Evolutionary conservation across 768 basidiomycete genomes (phyloP), one percentile per base, ranked within the genome.

Genomic region (Podaxis mareebaensis): DNA sequence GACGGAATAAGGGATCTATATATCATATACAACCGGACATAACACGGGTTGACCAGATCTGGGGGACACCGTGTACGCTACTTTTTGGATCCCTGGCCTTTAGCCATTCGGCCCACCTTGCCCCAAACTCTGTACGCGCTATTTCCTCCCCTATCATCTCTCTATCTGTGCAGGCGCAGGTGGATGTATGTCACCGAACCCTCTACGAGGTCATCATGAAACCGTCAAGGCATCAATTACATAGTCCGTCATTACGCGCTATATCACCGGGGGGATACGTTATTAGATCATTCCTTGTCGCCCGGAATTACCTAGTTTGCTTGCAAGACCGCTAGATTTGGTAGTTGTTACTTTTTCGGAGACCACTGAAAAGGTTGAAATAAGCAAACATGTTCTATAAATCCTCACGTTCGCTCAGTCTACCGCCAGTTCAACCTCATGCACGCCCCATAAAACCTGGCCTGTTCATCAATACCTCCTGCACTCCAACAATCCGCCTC

Each of bases 281-380:
- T 67, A 71, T 62, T 64, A 66, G 62, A 67, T 68, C 67, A 72
- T 73, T 77, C 73, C 71, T 74, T 75, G 70, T 70, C 67, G 67
- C 59, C 71, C 75, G 77, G 74, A 74, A 75, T 73, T 68, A 71
- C 60, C 72, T 76, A 76, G 72, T 74, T 75, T 57, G 72, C 74
- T 71, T 71, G 64, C 72, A 66, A 68, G 63, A 39, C 67, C 65
- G 68, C 69, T 74, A 73, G 67, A 61, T 69, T 75, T 74, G 70
- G 69, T 76, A 73, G 66, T 70, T 73, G 69, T 73, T 78, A 61
- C 78, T 76, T 75, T 75, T 73, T 75, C 68, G 64, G 70, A 74
- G 70, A 38, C 63, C 68, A 69, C 71, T 68, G 67, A 68, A 68
- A 68, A 69, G 72, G 68, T 69, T 26, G 0, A 3, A 26, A 26